Percentiles rank a stretch among this genome's conserved stretches.
These are phyloP conservation scores for Trematosphaeria pertusa DNA, from an alignment of 2,329 filamentous ascomycete species.

Conservation along the genomic window DNA sequence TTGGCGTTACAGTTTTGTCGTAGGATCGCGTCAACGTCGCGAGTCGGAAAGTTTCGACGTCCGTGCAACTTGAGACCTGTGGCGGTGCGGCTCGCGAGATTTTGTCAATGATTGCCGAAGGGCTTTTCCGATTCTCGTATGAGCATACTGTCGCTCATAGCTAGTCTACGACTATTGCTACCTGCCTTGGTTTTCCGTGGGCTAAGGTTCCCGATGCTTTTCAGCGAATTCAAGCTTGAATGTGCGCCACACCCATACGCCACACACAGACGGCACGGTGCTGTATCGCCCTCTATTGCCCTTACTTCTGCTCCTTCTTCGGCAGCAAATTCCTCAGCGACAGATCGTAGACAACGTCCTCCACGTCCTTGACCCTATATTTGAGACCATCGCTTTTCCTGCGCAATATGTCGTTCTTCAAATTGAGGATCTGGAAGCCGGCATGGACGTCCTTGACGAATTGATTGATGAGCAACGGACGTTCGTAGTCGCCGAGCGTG, in stretches of 20 bases:
- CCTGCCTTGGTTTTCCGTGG: neutral
- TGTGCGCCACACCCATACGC: constrained; percentile 1
- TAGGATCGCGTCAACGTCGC: no score
- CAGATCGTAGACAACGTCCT: constrained; percentile 97
- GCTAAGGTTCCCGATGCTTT: neutral
- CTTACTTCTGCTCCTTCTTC: constrained; percentile 29
- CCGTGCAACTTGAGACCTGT: constrained; percentile 8
- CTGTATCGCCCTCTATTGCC: neutral
- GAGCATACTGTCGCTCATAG: no score
- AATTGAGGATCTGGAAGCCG: constrained; percentile 94
- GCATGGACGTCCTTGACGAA: constrained; percentile 97
- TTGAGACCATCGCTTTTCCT: constrained; percentile 93
- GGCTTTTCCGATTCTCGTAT: no score
- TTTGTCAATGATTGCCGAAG: no score
- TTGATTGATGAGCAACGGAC: constrained; percentile 84
- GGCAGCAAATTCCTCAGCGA: constrained; percentile 80
- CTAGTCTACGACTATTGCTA: no score
- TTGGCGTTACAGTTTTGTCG: no score
- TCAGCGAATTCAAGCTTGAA: neutral
- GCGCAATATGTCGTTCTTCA: constrained; percentile 93
- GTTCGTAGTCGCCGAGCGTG: constrained; percentile 84
- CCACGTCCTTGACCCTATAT: constrained; percentile 96
- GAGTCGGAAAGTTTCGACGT: constrained; percentile 11
- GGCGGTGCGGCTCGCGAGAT: constrained; percentile 7
- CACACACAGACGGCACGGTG: no score